These are phyloP conservation scores for Kentomonas sorsogonicus DNA, from an alignment of 208 protist species.

Conservation along the genomic window DNA sequence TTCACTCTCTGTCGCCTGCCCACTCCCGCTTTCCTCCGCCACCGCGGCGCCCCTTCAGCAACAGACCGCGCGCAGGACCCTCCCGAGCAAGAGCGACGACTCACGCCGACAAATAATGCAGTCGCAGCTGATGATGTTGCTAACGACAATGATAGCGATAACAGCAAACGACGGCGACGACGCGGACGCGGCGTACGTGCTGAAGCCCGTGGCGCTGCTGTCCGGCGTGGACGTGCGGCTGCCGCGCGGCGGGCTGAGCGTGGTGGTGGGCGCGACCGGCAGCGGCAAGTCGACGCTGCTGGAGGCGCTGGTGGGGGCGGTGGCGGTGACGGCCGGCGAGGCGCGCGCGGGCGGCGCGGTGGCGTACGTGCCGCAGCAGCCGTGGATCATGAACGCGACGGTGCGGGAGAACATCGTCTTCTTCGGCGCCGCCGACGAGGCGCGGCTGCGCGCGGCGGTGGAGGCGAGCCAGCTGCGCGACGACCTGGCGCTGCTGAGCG, in stretches of 20 bases:
- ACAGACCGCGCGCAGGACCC: no score
- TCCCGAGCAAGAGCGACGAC: no score
- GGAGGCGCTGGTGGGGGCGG: conserved; percentile 33
- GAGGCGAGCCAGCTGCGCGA: conserved; percentile 50
- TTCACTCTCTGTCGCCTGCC: no score
- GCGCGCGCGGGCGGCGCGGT: conserved; percentile 26
- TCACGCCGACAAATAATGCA: no score
- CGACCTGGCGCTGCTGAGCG: conserved; percentile 79
- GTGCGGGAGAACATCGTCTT: conserved; percentile 91
- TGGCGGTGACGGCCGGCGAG: conserved; percentile 29
- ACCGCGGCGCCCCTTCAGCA: no score
- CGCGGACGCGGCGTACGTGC: conserved; percentile 12
- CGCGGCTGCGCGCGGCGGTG: conserved; percentile 44
- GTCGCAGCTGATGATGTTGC: neutral
- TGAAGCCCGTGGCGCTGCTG: conserved; percentile 19
- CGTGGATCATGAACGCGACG: conserved; percentile 89
- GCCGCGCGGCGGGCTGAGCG: conserved; percentile 27
- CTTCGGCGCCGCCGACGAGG: conserved; percentile 47
- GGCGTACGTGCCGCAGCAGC: conserved; percentile 86
- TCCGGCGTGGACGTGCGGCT: conserved; percentile 18
- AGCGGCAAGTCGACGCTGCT: conserved; percentile 56
- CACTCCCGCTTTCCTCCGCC: no score
- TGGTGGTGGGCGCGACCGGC: conserved; percentile 41
- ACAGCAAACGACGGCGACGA: neutral
- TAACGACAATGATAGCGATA: conserved; percentile 13